Evolutionary conservation across 495 filamentous ascomycete species (phyloP).

Genomic region (Tuber calosporum): DNA sequence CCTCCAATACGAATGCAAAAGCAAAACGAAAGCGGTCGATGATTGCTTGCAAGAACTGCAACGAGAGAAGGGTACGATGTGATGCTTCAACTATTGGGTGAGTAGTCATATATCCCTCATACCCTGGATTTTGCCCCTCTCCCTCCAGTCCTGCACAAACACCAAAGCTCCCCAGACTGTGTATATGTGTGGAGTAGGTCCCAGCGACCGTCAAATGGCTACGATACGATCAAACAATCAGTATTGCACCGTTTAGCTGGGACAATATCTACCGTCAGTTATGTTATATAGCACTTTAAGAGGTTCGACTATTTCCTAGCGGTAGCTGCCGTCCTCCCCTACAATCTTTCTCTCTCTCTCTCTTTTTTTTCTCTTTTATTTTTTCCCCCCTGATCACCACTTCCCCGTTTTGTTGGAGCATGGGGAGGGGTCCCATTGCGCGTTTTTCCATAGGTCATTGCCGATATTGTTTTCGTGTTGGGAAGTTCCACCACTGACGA

Average conservation of each 20-base stretch:
- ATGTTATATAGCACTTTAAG: background rate
- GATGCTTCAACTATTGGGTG: constrained; percentile 24
- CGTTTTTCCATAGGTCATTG: background rate
- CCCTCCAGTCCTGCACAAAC: background rate
- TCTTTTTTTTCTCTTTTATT: too few relatives aligned
- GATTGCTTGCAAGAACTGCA: constrained; percentile 32
- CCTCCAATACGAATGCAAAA: constrained; percentile 1
- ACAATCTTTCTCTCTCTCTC: too few relatives aligned
- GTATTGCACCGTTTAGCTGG: background rate
- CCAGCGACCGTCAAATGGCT: background rate
- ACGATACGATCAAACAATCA: background rate
- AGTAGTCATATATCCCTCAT: background rate
- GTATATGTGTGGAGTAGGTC: background rate
- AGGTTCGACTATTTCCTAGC: background rate
- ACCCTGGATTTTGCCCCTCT: background rate
- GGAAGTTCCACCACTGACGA: background rate
- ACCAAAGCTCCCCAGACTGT: background rate
- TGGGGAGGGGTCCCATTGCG: background rate
- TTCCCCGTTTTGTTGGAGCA: too few relatives aligned
- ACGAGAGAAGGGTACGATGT: constrained; percentile 26
- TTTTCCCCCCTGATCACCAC: too few relatives aligned
- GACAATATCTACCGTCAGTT: background rate
- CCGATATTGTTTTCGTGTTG: background rate
- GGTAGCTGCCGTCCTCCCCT: background rate
- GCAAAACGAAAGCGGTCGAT: constrained; percentile 26